These are phyloP conservation scores for Lentinula guzmanii DNA, from an alignment of 768 basidiomycete species.

Conservation along the genomic window DNA sequence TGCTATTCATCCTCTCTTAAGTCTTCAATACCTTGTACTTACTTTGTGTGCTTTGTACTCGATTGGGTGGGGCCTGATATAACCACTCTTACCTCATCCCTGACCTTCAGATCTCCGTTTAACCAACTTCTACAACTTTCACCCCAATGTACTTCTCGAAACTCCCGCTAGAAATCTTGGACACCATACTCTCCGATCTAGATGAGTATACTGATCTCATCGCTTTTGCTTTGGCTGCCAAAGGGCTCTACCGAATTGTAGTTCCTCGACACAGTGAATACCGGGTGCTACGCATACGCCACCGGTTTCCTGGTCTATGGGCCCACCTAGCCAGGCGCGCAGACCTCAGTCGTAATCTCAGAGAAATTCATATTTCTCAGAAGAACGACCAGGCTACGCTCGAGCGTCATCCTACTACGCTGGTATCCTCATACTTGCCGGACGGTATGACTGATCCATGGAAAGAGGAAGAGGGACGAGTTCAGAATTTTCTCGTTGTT, in stretches of 20 bases:
- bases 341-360: slow-evolving; percentile 42
- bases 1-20: not conserved
- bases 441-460: slow-evolving; percentile 7
- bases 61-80: not conserved
- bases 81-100: too few species aligned
- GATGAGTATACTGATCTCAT: slow-evolving; percentile 34
- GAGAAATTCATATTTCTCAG: slow-evolving; percentile 39
- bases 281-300: slow-evolving; percentile 39
- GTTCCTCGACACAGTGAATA: slow-evolving; percentile 47
- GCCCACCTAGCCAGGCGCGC: slow-evolving; percentile 42
- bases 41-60: not conserved
- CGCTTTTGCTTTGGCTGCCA: slow-evolving; percentile 38
- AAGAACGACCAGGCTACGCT: slow-evolving; percentile 27
- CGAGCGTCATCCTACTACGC: slow-evolving; percentile 35
- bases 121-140: not conserved
- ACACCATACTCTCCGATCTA: slow-evolving; percentile 28
- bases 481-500: slow-evolving; percentile 33
- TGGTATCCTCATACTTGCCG: slow-evolving; percentile 21
- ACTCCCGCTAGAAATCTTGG: slow-evolving; percentile 8
- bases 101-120: not conserved
- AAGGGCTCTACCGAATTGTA: slow-evolving; percentile 26
- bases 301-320: slow-evolving; percentile 36
- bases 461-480: slow-evolving; percentile 24
- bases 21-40: not conserved
- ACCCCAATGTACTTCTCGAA: not conserved